Conservation (phyloP, 2,329 filamentous ascomycete species). For the Apiospora kogelbergensis region DNA sequence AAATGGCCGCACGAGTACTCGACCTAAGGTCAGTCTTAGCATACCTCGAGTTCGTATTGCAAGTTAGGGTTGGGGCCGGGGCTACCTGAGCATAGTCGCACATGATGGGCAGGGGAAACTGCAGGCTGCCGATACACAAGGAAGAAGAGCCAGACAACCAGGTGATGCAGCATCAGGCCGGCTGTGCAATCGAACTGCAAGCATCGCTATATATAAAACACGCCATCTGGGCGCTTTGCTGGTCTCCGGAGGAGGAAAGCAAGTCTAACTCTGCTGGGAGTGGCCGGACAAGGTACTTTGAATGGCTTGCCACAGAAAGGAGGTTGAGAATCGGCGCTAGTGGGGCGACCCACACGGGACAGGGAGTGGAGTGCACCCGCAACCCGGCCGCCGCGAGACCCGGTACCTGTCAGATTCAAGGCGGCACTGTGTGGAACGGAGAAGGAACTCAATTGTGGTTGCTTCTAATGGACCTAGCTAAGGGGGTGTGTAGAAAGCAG, state of each 20-base stretch:
- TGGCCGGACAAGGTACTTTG: background rate
- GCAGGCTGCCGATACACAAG: background rate
- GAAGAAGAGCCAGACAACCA: background rate
- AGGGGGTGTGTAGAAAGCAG: background rate
- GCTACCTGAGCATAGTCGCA: constrained; percentile 34
- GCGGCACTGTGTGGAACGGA: background rate
- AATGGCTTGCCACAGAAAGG: background rate
- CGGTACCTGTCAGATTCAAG: background rate
- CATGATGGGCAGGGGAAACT: constrained; percentile 18
- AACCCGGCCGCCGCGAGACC: background rate
- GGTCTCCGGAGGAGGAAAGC: background rate
- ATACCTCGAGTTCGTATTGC: background rate
- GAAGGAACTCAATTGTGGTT: background rate
- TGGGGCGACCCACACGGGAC: background rate
- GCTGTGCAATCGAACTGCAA: background rate
- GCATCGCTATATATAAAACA: background rate
- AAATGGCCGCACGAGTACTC: constrained; percentile 33
- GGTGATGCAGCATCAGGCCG: background rate
- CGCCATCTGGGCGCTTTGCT: background rate
- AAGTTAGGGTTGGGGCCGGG: background rate
- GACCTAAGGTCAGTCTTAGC: constrained; percentile 19
- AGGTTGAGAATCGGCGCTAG: background rate
- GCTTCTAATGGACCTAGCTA: background rate
- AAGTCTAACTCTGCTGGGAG: too few species aligned
- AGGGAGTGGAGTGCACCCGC: background rate